Conservation (phyloP, 352 stramenopile species). For the Pythium chondricola region DNA sequence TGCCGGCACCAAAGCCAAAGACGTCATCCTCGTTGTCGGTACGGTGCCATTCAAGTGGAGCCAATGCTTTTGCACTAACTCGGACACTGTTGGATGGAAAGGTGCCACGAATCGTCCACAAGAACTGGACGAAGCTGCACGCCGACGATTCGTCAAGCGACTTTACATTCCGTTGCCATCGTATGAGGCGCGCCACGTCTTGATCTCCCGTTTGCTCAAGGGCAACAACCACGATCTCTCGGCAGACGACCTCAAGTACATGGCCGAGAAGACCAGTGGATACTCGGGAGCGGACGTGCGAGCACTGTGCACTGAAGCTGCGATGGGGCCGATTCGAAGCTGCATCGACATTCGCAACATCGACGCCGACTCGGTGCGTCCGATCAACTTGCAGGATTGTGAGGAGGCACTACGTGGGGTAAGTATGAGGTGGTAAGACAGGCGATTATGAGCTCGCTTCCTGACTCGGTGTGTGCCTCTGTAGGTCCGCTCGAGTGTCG, state of each 20-base stretch:
- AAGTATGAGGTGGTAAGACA: conserved; percentile 15
- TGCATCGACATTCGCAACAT: conserved; percentile 85
- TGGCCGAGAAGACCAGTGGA: conserved; percentile 86
- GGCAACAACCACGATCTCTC: conserved; percentile 91
- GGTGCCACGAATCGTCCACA: conserved; percentile 96
- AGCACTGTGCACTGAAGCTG: conserved; percentile 95
- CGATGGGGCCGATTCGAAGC: conserved; percentile 94
- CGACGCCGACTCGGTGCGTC: conserved; percentile 85
- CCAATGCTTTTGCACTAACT: not conserved
- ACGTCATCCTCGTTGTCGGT: conserved; percentile 88
- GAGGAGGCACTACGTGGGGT: conserved; percentile 86
- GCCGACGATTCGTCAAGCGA: conserved; percentile 95
- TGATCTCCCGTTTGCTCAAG: conserved; percentile 90
- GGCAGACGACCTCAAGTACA: conserved; percentile 78
- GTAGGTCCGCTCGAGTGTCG: conserved; percentile 93
- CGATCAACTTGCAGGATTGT: conserved; percentile 95
- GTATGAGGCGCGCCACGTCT: conserved; percentile 69
- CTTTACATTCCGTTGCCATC: conserved; percentile 97
- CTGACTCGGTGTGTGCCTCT: not conserved
- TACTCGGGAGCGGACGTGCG: conserved; percentile 98
- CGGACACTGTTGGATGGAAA: no score
- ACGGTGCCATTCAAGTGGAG: conserved; percentile 3
- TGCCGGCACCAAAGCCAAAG: conserved; percentile 86
- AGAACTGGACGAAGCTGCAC: conserved; percentile 96
- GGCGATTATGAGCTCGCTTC: not conserved